Percentiles rank a stretch among this genome's conserved stretches.
These are phyloP conservation scores for Populus euphratica DNA, from an alignment of 345 rosid genomes.

Conservation along the genomic window DNA sequence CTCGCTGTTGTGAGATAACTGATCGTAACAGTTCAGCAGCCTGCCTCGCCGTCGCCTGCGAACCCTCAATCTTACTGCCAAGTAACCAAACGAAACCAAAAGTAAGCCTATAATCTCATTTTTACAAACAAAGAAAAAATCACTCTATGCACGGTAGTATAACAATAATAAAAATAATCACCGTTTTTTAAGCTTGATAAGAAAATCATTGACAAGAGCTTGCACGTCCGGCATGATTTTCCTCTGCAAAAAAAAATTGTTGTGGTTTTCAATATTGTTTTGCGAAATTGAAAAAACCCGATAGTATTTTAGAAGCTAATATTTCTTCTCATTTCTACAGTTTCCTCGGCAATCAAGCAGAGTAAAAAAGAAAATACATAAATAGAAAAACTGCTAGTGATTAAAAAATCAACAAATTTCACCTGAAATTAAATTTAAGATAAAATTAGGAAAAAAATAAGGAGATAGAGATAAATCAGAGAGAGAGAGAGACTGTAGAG, in stretches of 20 bases:
- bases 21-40: constrained; percentile 80
- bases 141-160: neutral
- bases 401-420: neutral
- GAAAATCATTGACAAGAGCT: constrained; percentile 63
- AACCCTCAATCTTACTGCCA: constrained; percentile 89
- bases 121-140: neutral
- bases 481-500: neutral
- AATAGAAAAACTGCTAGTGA: neutral
- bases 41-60: constrained; percentile 84
- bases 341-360: neutral
- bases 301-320: neutral
- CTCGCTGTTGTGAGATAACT: constrained; percentile 83
- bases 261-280: neutral
- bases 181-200: constrained; percentile 88
- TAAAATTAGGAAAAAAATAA: neutral
- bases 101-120: neutral
- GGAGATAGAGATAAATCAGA: neutral
- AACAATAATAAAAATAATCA: constrained; percentile 19
- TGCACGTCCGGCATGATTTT: constrained; percentile 83
- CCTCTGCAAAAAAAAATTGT: neutral
- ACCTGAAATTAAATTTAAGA: neutral
- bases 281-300: neutral
- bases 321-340: neutral
- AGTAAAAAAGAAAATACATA: neutral
- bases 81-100: neutral